Percentiles rank a stretch among this genome's conserved stretches.
These are phyloP conservation scores for Colletotrichum sp. DNA, from an alignment of 2,329 filamentous ascomycete genomes.

Conservation along the genomic window DNA sequence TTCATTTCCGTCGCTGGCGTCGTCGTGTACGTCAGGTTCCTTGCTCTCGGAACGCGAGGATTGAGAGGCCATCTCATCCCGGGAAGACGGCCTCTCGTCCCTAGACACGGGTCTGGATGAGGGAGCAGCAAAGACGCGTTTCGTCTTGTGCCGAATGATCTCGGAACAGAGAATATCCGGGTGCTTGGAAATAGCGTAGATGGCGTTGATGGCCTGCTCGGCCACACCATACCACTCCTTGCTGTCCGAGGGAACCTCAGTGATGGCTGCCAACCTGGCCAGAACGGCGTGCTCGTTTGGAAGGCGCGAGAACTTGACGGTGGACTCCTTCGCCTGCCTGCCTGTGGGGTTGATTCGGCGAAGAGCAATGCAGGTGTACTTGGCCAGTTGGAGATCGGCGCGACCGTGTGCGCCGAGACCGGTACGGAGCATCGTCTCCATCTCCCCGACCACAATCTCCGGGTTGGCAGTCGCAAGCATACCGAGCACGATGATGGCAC, in stretches of 20 bases:
- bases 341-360: constrained; percentile 87
- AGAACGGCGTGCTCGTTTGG: constrained; percentile 93
- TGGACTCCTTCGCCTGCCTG: constrained; percentile 77
- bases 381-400: constrained; percentile 84
- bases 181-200: constrained; percentile 92
- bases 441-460: constrained; percentile 91
- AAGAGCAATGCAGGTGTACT: constrained; percentile 94
- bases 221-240: constrained; percentile 97
- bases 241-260: constrained; percentile 84
- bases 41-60: not conserved
- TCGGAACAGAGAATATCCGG: constrained; percentile 93
- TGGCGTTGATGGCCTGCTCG: constrained; percentile 94
- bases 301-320: constrained; percentile 74
- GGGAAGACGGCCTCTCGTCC: constrained; percentile 34
- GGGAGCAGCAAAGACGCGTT: constrained; percentile 70
- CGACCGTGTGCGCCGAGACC: constrained; percentile 83
- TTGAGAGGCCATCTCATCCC: not conserved
- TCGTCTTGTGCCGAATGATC: constrained; percentile 86
- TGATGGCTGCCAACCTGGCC: constrained; percentile 79
- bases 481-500: constrained; percentile 93
- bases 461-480: constrained; percentile 95
- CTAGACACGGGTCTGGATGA: constrained; percentile 36
- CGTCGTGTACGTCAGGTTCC: constrained; percentile 28
- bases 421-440: constrained; percentile 91
- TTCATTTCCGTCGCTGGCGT: constrained; percentile 27